Evolutionary conservation across 2,329 filamentous ascomycete species (phyloP).

Genomic region (Penicillium sclerotiorum): DNA sequence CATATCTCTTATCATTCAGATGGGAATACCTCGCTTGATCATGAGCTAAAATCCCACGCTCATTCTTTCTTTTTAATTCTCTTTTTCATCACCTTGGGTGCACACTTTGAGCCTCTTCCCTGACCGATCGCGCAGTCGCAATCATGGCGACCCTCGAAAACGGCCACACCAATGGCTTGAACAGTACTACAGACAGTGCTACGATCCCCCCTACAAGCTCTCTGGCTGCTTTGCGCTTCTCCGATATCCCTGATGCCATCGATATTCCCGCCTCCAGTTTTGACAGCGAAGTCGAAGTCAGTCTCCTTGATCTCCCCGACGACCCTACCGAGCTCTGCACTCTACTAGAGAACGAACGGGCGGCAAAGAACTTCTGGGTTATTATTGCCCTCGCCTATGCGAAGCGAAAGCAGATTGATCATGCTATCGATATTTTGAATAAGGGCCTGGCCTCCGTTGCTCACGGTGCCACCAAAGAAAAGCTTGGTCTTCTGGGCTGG

Average conservation of each 20-base stretch:
- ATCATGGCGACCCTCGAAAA: slow-evolving; percentile 57
- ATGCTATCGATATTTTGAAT: slow-evolving; percentile 70
- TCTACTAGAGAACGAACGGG: slow-evolving; percentile 90
- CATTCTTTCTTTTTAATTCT: slow-evolving; percentile 20
- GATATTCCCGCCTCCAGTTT: slow-evolving; percentile 65
- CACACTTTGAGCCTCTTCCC: slow-evolving; percentile 3
- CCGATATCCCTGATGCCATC: slow-evolving; percentile 64
- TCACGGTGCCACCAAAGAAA: slow-evolving; percentile 73
- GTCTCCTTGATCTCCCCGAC: slow-evolving; percentile 86
- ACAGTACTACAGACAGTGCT: slow-evolving; percentile 52
- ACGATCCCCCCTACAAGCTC: slow-evolving; percentile 34
- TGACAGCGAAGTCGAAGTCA: slow-evolving; percentile 81
- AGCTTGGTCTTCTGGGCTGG: slow-evolving; percentile 79
- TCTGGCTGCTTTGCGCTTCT: slow-evolving; percentile 54
- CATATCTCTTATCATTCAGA: slow-evolving; percentile 5
- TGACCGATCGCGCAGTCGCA: slow-evolving; percentile 14
- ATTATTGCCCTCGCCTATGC: slow-evolving; percentile 96
- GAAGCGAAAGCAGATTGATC: slow-evolving; percentile 90
- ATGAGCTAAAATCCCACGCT: slow-evolving; percentile 31
- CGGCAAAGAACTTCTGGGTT: slow-evolving; percentile 93
- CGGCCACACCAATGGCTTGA: slow-evolving; percentile 56
- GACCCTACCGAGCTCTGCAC: slow-evolving; percentile 95
- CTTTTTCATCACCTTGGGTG: slow-evolving; percentile 6
- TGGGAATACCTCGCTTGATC: slow-evolving; percentile 23
- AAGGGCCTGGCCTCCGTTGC: slow-evolving; percentile 74